Base-by-base conservation (phyloP, 257 asterid species). In the Mentha longifolia region DNA sequence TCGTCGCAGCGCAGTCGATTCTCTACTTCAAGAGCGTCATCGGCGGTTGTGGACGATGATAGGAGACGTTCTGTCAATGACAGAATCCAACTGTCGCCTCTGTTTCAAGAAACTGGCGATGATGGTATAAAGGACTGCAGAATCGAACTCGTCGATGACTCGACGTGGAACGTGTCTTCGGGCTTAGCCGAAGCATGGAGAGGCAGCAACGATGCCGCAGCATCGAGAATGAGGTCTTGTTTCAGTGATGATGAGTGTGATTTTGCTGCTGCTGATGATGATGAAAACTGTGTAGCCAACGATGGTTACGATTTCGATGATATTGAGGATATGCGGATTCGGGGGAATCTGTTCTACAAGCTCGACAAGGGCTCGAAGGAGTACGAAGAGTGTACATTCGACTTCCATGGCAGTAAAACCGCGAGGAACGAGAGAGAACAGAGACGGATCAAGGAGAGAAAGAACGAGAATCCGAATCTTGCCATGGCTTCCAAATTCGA, bases 291-390 rank as follows among this genome's bases (percentile, higher is more conserved):
- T 74, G 76, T 78, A 46, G 46, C 63, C 33, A 65, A 59, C 28
- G 80, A 68, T 12, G 78, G 74, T 7, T 87, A 75, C 8, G 89
- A 82, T 83, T 81, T 67, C 73, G 92, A 87, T 63, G 92, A 78
- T 57, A 82, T 90, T 75, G 94, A 87, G 78, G 98, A 92, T 73
- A 82, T 89, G 96, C 79, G 97, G 67, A 76, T 93, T 70, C 94
- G 82, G 0, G 90, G 96, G 60, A 81, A 74, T 46, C 76, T 93
- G 86, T 91, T 86, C 56, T 91, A 93, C 66, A 89, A 91, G 91
- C 79, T 91, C 62, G 94, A 93, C 41, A 89, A 84, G 86, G 81
- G 80, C 47, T 93, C 98, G 6, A 91, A 77, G 67, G 98, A 87
- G 83, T 89, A 86, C 58, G 95, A 87, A 60, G 98, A 91, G 52